Conservation (phyloP, 2,329 filamentous ascomycete genomes). For the Parasarocladium wereldwijsianum region DNA sequence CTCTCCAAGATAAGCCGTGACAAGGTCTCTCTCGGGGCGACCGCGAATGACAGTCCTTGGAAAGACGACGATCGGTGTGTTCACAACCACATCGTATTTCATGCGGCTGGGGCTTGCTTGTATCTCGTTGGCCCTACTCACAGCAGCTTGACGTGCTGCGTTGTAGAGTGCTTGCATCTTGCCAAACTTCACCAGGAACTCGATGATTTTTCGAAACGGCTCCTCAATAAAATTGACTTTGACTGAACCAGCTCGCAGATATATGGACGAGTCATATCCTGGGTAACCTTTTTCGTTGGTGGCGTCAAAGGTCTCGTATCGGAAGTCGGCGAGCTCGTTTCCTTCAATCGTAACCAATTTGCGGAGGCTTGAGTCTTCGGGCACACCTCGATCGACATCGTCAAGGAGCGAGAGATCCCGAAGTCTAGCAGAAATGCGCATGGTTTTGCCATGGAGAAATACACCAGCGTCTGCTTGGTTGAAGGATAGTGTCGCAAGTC, state of each 20-base stretch:
- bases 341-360: conserved; percentile 90
- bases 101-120: conserved; percentile 83
- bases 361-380: conserved; percentile 65
- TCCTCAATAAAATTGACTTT: conserved; percentile 96
- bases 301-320: conserved; percentile 87
- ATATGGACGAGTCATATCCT: conserved; percentile 87
- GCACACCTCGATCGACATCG: conserved; percentile 83
- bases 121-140: conserved; percentile 83
- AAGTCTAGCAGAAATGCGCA: conserved; percentile 75
- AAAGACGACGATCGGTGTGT: conserved; percentile 92
- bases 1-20: conserved; percentile 90
- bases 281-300: conserved; percentile 60
- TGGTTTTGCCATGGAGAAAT: conserved; percentile 70
- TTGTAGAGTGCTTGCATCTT: conserved; percentile 99
- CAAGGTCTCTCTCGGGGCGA: conserved; percentile 57
- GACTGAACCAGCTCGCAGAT: conserved; percentile 80
- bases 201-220: conserved; percentile 94
- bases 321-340: conserved; percentile 89
- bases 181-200: conserved; percentile 95
- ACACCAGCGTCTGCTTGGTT: conserved; percentile 86
- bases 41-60: conserved; percentile 62
- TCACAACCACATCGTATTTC: conserved; percentile 86
- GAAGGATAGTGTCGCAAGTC: conserved; percentile 81
- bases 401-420: conserved; percentile 83
- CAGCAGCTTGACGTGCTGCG: conserved; percentile 83